Evolutionary conservation across 768 basidiomycete species (phyloP).

Genomic region (Rubroboletus pulcherrimus): DNA sequence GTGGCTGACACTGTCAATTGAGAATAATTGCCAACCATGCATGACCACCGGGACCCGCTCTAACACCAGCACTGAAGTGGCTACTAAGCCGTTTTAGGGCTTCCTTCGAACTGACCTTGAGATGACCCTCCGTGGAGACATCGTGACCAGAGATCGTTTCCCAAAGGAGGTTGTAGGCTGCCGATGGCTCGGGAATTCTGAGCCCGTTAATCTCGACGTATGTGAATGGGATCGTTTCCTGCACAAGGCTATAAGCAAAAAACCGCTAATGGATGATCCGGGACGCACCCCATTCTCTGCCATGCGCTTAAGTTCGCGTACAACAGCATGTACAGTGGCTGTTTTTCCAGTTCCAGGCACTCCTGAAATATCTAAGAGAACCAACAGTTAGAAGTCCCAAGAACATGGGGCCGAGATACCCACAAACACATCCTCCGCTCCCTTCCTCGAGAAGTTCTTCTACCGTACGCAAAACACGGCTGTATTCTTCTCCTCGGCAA

Average conservation of each 20-base stretch:
- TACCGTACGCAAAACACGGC: conserved; percentile 67
- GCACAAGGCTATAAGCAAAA: not conserved
- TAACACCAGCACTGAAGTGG: conserved; percentile 67
- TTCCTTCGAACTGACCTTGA: conserved; percentile 72
- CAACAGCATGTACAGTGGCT: conserved; percentile 91
- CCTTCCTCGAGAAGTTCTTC: conserved; percentile 88
- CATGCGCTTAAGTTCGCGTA: conserved; percentile 86
- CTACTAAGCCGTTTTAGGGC: conserved; percentile 73
- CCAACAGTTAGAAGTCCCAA: not conserved
- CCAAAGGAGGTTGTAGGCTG: conserved; percentile 91
- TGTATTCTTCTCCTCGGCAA: conserved; percentile 85
- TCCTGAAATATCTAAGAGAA: conserved; percentile 80
- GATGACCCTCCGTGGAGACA: conserved; percentile 53
- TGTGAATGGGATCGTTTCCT: conserved; percentile 94
- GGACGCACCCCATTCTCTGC: conserved; percentile 69
- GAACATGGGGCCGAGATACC: conserved; percentile 25
- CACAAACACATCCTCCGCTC: conserved; percentile 93
- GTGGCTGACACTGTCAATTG: not conserved
- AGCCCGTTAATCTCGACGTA: conserved; percentile 98
- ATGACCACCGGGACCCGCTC: conserved; percentile 74
- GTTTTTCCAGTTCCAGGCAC: conserved; percentile 99
- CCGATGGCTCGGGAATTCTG: conserved; percentile 86
- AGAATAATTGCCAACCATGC: conserved; percentile 63
- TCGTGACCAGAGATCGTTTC: conserved; percentile 86
- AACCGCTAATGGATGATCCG: not conserved